Evolutionary conservation across 495 filamentous ascomycete species (phyloP).

Genomic region (Daldinia concentrica): DNA sequence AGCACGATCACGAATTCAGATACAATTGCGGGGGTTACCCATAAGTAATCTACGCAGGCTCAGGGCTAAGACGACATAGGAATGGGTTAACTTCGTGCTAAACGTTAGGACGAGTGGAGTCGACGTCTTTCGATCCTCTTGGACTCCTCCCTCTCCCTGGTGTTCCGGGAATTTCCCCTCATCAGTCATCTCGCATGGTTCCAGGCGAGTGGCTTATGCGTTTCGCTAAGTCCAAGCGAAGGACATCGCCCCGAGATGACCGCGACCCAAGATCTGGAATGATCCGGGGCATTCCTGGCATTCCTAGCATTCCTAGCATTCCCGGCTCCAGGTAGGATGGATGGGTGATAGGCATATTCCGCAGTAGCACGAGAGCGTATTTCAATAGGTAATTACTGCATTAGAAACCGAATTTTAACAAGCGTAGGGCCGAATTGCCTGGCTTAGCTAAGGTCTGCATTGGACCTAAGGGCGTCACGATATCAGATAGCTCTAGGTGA

Average conservation of each 20-base stretch:
- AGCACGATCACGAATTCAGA: conserved; percentile 39
- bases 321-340: conserved; percentile 22
- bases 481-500: not conserved
- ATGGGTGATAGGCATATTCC: conserved; percentile 27
- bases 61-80: conserved; percentile 29
- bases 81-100: conserved; percentile 15
- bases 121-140: conserved; percentile 19
- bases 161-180: conserved; percentile 28
- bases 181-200: conserved; percentile 28
- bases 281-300: conserved; percentile 22
- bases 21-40: conserved; percentile 39
- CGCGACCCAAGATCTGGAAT: conserved; percentile 35
- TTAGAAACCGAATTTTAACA: conserved; percentile 10
- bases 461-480: not conserved
- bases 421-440: conserved; percentile 23
- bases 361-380: conserved; percentile 15
- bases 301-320: conserved; percentile 22
- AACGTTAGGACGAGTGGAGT: conserved; percentile 34
- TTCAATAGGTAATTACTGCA: conserved; percentile 1
- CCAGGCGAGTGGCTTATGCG: conserved; percentile 28
- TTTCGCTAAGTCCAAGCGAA: conserved; percentile 39
- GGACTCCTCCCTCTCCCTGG: conserved; percentile 8
- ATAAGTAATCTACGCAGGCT: conserved; percentile 35
- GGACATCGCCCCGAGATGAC: conserved; percentile 28
- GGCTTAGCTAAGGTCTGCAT: conserved; percentile 7